Base-by-base conservation (phyloP, 2,329 filamentous ascomycete genomes). In the Tolypocladium album region DNA sequence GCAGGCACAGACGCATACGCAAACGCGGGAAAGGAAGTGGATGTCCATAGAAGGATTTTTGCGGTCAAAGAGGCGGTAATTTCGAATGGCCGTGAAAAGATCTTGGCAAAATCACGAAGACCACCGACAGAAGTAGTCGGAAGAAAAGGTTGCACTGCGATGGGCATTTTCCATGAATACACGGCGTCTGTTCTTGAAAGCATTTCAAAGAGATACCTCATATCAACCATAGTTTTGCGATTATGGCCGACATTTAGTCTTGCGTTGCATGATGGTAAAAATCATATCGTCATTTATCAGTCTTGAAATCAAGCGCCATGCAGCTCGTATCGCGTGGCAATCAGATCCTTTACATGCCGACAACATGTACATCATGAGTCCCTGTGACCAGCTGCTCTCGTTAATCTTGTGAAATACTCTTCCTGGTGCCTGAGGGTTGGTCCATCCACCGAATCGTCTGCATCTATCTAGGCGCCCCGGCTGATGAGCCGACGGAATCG, bases 401-500 rank as follows among this genome's bases (percentile, higher is more conserved):
- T 52, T 7, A 17, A 20, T 8, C 27, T 12, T 20, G 7, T 15
- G 17, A 52, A 15, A 20, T 0, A 1, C 3, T 20, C 27, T 52
- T n/a, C 17, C 5, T 11, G 9, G 9, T 15, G 40, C 27, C 34
- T 7, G 1, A 36, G 34, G 8, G 17, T 36, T 42, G n/a, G 27
- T 39, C 36, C 36, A 24, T 38, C 34, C 22, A 17, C 4, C 20
- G 0, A 12, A 3, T 15, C 61, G 0, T 60, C 47, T 2, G 8
- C 58, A 31, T 57, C 61, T 7, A 50, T 57, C 65, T 62, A 66
- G 24, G 55, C 55, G 11, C 64, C 72, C 11, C 72, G 70, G 3
- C 71, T 71, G n/a, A 82, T 63, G 45, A 85, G 70, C 64, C 76
- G 74, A 22, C 80, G 70, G 70, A 85, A 82, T 43, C 74, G 75